Evolutionary conservation across 768 basidiomycete species (phyloP).

Genomic region (Hortiboletus flavorubellus): DNA sequence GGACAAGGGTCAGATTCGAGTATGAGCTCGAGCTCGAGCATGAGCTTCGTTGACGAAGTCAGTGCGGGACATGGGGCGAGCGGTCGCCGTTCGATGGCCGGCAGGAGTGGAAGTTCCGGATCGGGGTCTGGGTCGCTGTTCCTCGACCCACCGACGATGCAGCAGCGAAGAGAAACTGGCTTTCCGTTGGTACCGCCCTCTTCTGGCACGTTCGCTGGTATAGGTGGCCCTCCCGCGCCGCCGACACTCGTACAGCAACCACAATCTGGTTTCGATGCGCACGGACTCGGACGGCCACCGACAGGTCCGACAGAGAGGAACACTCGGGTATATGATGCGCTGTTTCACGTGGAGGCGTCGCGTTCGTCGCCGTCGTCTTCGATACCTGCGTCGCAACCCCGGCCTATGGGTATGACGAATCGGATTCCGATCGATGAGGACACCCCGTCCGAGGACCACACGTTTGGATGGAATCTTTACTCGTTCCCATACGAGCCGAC

Average conservation of each 20-base stretch:
- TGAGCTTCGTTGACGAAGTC: constrained; percentile 11
- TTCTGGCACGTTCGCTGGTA: constrained; percentile 4
- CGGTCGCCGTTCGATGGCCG: constrained; percentile 7
- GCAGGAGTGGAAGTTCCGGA: neutral
- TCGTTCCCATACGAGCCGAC: neutral
- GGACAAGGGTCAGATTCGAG: constrained; percentile 21
- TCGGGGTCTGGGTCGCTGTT: constrained; percentile 4
- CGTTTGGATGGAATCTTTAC: constrained; percentile 13
- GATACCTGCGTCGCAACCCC: constrained; percentile 3
- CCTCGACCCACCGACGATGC: constrained; percentile 4
- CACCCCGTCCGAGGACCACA: constrained; percentile 11
- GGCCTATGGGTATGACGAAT: constrained; percentile 13
- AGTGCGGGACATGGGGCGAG: neutral
- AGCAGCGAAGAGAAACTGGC: constrained; percentile 7
- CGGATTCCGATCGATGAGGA: constrained; percentile 24
- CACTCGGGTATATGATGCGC: constrained; percentile 6
- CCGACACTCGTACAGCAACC: neutral
- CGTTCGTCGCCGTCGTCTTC: constrained; percentile 17
- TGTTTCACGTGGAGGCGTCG: constrained; percentile 9
- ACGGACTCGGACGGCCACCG: neutral
- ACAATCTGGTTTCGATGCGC: constrained; percentile 6
- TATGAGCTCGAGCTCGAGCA: constrained; percentile 11
- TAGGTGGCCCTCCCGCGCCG: neutral
- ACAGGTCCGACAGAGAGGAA: constrained; percentile 13
- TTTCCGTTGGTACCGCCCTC: constrained; percentile 13